A percentile compares a stretch with the other conserved stretches of the same genome.
These are phyloP conservation scores for Sporisorium sorghi DNA, from an alignment of 1,284 basidiomycete genomes.

Conservation along the genomic window DNA sequence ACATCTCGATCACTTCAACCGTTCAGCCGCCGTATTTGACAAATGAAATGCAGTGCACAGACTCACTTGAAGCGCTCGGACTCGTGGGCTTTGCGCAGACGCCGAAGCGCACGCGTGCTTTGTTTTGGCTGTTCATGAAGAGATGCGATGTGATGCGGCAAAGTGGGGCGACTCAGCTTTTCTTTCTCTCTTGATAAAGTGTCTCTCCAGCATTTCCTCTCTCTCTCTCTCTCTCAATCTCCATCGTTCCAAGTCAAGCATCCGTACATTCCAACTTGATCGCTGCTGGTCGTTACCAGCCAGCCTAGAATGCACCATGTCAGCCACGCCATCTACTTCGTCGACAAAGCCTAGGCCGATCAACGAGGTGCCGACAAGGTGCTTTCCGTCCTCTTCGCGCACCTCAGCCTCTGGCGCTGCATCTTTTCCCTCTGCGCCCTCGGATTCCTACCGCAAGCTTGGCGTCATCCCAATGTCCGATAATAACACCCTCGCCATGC, in stretches of 20 bases:
- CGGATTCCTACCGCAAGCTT: not conserved
- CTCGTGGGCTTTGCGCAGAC: not conserved
- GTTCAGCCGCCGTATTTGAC: conserved; percentile 16
- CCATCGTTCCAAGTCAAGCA: no score
- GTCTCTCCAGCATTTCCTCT: no score
- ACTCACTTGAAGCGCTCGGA: no score
- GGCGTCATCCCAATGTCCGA: not conserved
- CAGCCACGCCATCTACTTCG: not conserved
- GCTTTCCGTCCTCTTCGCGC: conserved; percentile 30
- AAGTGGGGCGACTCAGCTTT: conserved; percentile 3
- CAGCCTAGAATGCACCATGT: not conserved
- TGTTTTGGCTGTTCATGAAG: not conserved
- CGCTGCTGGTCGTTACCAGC: not conserved
- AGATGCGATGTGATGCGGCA: no score
- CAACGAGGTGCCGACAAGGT: not conserved
- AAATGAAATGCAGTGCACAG: conserved; percentile 20
- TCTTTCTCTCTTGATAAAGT: not conserved
- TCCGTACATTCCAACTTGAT: not conserved
- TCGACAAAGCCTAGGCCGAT: not conserved
- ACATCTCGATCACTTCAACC: no score
- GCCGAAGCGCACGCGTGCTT: not conserved
- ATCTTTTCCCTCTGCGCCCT: no score
- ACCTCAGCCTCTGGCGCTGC: not conserved
- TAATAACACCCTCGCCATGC: not conserved
- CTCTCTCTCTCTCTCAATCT: not conserved